Percentiles rank a stretch among this genome's conserved stretches.
Evolutionary conservation across 2,329 filamentous ascomycete species (phyloP).

Genomic region (Cladosporium sp.): DNA sequence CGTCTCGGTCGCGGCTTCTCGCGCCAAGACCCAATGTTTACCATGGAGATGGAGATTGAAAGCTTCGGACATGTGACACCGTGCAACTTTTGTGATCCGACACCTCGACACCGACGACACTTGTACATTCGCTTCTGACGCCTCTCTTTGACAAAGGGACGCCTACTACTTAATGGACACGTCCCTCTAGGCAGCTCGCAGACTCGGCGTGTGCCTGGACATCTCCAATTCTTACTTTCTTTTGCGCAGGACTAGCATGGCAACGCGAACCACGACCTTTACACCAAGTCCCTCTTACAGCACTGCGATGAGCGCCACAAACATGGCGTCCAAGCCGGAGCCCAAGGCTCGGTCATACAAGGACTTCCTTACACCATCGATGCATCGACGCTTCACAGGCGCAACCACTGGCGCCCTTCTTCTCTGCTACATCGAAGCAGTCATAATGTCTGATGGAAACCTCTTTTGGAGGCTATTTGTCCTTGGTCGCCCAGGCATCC

Average conservation of each 20-base stretch:
- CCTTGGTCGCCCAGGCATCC: constrained; percentile 68
- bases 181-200: not conserved
- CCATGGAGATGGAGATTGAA: constrained; percentile 8
- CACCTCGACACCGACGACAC: not conserved
- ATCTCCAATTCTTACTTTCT: not conserved
- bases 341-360: constrained; percentile 60
- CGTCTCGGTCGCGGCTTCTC: constrained; percentile 1
- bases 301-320: constrained; percentile 23
- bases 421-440: constrained; percentile 68
- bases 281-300: not conserved
- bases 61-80: constrained; percentile 18
- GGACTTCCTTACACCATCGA: constrained; percentile 83
- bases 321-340: constrained; percentile 9
- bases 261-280: constrained; percentile 9
- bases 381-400: constrained; percentile 81
- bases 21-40: constrained; percentile 13
- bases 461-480: constrained; percentile 80
- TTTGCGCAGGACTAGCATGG: constrained; percentile 5
- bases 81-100: constrained; percentile 10
- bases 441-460: constrained; percentile 54
- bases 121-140: not conserved
- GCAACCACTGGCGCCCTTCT: constrained; percentile 66
- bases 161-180: not conserved
- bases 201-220: not conserved
- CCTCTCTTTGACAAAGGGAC: not conserved